Evolutionary conservation across 2,329 filamentous ascomycete species (phyloP), one percentile per base, ranked within the genome.

Genomic region (Fusarium luffae): DNA sequence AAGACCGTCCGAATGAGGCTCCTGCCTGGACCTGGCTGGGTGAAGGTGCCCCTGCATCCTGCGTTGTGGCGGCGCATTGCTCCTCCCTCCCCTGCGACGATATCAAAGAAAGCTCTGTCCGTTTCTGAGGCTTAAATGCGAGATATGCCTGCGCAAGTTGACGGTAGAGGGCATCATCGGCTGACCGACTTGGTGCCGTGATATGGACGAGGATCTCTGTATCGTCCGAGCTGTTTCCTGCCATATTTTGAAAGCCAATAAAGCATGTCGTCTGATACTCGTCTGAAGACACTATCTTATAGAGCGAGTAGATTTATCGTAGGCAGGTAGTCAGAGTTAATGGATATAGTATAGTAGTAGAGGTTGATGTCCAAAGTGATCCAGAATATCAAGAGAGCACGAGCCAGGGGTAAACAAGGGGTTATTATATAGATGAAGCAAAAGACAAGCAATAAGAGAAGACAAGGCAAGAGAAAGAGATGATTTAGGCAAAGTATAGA

Each of bases 141-240:
- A 86, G 76, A 66, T 88, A 88, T 4, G 85, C 83, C 23, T 79
- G 72, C 7, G 85, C 85, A 23, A 88, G 77, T n/a, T 79, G 75
- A 34, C 86, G 79, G 67, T 88, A 88, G 16, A 72, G 70, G 19
- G 72, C 76, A 76, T 89, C 86, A 68, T 88, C 84, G 13, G 74
- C 70, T 23, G 80, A 78, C 41, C 76, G 82, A 71, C 84, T 83
- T 9, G 86, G 84, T 30, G 86, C 87, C 13, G 83, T 77, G 58
- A 87, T 82, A 74, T 89, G 87, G 52, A 88, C 82, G 46, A 89
- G 80, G 46, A 89, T 85, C 77, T 89, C 86, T 54, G 82, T 79
- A 62, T 83, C 77, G 19, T 65, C 62, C 44, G 59, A 66, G 48
- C 62, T 54, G 60, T 66, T 74, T 43, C 62, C 63, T 49, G 73